Percentiles rank a stretch among this genome's conserved stretches.
Conservation (phyloP, 2,329 filamentous ascomycete species). For the Cladosporium sp. region DNA sequence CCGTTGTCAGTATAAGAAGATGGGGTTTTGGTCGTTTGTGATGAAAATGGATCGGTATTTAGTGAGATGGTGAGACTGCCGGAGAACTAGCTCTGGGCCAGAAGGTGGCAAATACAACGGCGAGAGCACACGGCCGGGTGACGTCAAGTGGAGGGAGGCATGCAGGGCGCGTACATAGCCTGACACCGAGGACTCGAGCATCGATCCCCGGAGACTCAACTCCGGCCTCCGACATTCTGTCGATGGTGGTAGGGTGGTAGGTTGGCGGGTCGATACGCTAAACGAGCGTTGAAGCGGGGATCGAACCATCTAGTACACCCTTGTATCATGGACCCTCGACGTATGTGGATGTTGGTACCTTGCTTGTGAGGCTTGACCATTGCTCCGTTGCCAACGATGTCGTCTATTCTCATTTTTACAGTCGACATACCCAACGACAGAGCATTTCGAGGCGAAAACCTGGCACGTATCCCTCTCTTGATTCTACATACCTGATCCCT, state of each 20-base stretch:
- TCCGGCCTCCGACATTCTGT: background rate
- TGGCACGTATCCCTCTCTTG: too few species aligned
- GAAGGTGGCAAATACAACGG: background rate
- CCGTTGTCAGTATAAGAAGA: background rate
- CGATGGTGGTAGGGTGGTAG: background rate
- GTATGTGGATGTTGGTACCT: background rate
- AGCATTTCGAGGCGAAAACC: too few species aligned
- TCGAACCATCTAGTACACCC: too few species aligned
- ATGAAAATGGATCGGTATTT: background rate
- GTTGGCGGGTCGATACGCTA: background rate
- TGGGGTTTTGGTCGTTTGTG: background rate
- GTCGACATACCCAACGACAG: too few species aligned
- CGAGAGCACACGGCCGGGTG: background rate
- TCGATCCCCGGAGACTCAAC: background rate
- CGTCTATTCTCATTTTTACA: too few species aligned
- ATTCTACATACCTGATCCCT: too few species aligned
- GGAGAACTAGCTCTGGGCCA: background rate
- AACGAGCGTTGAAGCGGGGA: constrained; percentile 1
- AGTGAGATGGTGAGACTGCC: background rate
- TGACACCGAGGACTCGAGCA: background rate
- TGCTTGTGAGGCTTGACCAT: background rate
- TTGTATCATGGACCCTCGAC: background rate
- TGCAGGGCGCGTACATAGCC: background rate
- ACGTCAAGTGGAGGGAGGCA: background rate
- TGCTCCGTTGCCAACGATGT: background rate